Evolutionary conservation across 1,284 basidiomycete genomes (phyloP), one percentile per base, ranked within the genome.

Genomic region (Trametes sp.): DNA sequence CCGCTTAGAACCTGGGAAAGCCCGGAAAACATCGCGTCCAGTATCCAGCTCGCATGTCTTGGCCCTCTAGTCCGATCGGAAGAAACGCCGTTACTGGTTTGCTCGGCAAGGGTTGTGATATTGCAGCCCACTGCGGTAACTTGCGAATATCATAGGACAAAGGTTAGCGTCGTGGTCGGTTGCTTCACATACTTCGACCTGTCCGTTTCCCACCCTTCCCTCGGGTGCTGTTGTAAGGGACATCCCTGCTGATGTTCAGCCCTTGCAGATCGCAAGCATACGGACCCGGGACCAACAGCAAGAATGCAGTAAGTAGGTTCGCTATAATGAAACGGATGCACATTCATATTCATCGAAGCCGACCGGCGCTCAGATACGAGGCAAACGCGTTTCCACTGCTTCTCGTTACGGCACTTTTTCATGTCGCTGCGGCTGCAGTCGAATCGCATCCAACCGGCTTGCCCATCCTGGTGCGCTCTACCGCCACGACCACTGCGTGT

Each of bases 381-480:
- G 49, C 38, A 44, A 33, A 24, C 48, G 21, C 48, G 48, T 26
- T n/a, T 35, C 56, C 38, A 35, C 28, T 24, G 28, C 56, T 51
- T 58, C 56, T 58, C 38, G n/a, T 33, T 31, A 51, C 48, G 36
- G 49, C 53, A 48, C n/a, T 24, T 46, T 36, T 42, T 41, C 54
- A 57, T 53, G 9, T 16, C 9, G 33, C 45, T 48, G 49, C 36
- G 56, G 60, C 28, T 57, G 42, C 28, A 21, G 29, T 28, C 16
- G 45, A 23, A 35, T 38, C 29, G 48, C 57, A 24, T 21, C 16
- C 45, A 4, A 35, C 21, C 23, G 35, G 42, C 21, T 41, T 36
- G 42, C 36, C 36, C 31, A 51, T 28, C 59, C 24, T 28, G 21
- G 19, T 24, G 52, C 63, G 58, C 58, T 62, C 58, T 61, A 67